phyloP scores from a whole-genome alignment of 805 yeast genomes.

The Pichia occidentalis region DNA sequence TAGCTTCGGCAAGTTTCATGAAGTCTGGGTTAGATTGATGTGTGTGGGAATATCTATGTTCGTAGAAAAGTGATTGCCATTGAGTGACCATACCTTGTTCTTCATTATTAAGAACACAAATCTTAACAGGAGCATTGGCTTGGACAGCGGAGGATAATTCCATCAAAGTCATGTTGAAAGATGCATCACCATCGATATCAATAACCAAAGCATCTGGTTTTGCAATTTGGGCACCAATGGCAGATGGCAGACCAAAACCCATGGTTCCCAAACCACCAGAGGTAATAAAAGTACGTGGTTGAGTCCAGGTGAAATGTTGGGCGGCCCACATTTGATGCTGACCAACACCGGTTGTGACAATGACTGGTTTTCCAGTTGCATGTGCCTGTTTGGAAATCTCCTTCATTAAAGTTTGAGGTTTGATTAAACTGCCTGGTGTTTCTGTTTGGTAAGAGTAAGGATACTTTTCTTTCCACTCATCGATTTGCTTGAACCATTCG shows the following conservation, averaged over 20 bases:
- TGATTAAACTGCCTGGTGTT: slow-evolving; percentile 71
- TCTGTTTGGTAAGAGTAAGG: slow-evolving; percentile 81
- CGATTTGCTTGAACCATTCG: slow-evolving; percentile 71
- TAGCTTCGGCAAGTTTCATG: slow-evolving; percentile 86
- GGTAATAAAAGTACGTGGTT: slow-evolving; percentile 91
- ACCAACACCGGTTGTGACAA: slow-evolving; percentile 97
- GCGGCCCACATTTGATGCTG: slow-evolving; percentile 99
- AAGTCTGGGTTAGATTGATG: slow-evolving; percentile 95
- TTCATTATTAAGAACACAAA: slow-evolving; percentile 86
- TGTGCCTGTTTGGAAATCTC: slow-evolving; percentile 70
- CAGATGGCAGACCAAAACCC: slow-evolving; percentile 97
- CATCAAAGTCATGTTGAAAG: slow-evolving; percentile 95
- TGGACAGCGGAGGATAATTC: slow-evolving; percentile 94
- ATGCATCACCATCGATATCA: slow-evolving; percentile 98
- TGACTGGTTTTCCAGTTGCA: slow-evolving; percentile 61
- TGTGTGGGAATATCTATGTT: slow-evolving; percentile 95
- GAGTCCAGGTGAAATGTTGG: slow-evolving; percentile 90
- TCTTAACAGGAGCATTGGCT: slow-evolving; percentile 85
- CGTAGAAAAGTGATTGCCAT: slow-evolving; percentile 97
- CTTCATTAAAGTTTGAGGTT: slow-evolving; percentile 86
- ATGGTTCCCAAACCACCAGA: slow-evolving; percentile 98
- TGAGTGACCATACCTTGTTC: slow-evolving; percentile 99
- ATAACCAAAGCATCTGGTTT: slow-evolving; percentile 91
- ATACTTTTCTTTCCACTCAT: slow-evolving; percentile 77
- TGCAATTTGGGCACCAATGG: slow-evolving; percentile 97